phyloP scores from a whole-genome alignment of 805 yeast species.

The Brettanomyces naardenensis region DNA sequence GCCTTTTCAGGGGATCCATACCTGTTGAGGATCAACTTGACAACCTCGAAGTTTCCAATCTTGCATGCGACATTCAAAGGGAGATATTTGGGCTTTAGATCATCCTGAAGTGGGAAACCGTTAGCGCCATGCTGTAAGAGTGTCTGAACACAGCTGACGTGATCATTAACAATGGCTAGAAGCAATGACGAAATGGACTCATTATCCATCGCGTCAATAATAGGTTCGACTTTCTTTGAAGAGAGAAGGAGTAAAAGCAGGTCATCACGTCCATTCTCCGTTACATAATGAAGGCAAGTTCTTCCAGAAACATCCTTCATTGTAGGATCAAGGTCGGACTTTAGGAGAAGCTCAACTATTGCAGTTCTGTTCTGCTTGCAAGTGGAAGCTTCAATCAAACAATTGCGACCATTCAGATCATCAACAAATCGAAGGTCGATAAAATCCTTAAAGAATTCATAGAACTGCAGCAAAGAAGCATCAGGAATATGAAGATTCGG shows the following conservation, averaged over 20 bases:
- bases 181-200: slow-evolving; percentile 78
- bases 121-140: slow-evolving; percentile 43
- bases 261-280: slow-evolving; percentile 46
- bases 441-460: slow-evolving; percentile 37
- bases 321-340: slow-evolving; percentile 17
- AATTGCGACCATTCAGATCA: slow-evolving; percentile 65
- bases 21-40: slow-evolving; percentile 47
- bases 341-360: slow-evolving; percentile 20
- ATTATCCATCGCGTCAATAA: slow-evolving; percentile 50
- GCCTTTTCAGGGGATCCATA: slow-evolving; percentile 22
- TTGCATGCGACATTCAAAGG: slow-evolving; percentile 86
- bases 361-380: slow-evolving; percentile 20
- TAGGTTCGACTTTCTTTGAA: slow-evolving; percentile 12
- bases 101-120: slow-evolving; percentile 40
- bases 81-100: slow-evolving; percentile 53
- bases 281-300: slow-evolving; percentile 82
- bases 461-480: slow-evolving; percentile 42
- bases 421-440: slow-evolving; percentile 61
- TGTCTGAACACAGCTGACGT: slow-evolving; percentile 44
- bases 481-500: slow-evolving; percentile 60
- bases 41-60: slow-evolving; percentile 66
- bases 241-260: slow-evolving; percentile 29
- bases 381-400: slow-evolving; percentile 61
- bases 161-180: slow-evolving; percentile 65
- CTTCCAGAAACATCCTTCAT: slow-evolving; percentile 63